Evolutionary conservation across 805 yeast genomes (phyloP).

Genomic region (Diddensiella santjacobensis): DNA sequence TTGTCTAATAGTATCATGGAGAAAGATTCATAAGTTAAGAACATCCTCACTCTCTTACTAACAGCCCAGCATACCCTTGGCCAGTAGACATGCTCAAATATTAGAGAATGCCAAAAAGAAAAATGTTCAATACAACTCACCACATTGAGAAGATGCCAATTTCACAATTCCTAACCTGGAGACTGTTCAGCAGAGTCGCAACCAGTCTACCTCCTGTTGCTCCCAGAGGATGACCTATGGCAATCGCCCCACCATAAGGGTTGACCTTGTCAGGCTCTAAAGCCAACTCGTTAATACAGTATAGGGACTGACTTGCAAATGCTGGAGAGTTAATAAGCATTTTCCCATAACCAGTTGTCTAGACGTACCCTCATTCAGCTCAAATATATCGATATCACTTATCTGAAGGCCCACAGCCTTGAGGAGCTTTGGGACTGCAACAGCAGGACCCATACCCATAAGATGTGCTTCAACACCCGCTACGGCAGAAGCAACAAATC

Average conservation of each 20-base stretch:
- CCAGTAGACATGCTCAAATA: conserved; percentile 42
- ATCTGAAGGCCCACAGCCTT: conserved; percentile 61
- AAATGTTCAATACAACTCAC: too few species aligned
- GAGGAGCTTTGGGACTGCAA: conserved; percentile 84
- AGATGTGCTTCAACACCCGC: conserved; percentile 83
- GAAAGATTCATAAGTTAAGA: too few species aligned
- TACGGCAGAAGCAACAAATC: conserved; percentile 82
- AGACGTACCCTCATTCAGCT: conserved; percentile 49
- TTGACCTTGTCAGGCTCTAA: conserved; percentile 66
- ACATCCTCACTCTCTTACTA: conserved; percentile 27
- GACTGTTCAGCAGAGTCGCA: conserved; percentile 38
- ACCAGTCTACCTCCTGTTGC: conserved; percentile 46
- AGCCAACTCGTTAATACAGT: conserved; percentile 64
- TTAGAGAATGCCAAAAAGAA: too few species aligned
- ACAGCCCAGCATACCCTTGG: conserved; percentile 39
- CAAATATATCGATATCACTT: conserved; percentile 70
- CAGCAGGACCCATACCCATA: conserved; percentile 84
- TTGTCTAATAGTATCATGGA: too few species aligned
- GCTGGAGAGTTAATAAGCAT: too few species aligned
- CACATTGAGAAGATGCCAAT: conserved; percentile 41
- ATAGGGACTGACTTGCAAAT: conserved; percentile 82
- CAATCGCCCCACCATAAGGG: conserved; percentile 92
- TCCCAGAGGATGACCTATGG: conserved; percentile 89
- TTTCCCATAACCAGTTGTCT: too few species aligned
- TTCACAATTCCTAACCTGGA: conserved; percentile 31